A percentile compares a stretch with the other conserved stretches of the same genome.
Evolutionary conservation across 768 basidiomycete species (phyloP).

Genomic region (Lyophyllum decastes): DNA sequence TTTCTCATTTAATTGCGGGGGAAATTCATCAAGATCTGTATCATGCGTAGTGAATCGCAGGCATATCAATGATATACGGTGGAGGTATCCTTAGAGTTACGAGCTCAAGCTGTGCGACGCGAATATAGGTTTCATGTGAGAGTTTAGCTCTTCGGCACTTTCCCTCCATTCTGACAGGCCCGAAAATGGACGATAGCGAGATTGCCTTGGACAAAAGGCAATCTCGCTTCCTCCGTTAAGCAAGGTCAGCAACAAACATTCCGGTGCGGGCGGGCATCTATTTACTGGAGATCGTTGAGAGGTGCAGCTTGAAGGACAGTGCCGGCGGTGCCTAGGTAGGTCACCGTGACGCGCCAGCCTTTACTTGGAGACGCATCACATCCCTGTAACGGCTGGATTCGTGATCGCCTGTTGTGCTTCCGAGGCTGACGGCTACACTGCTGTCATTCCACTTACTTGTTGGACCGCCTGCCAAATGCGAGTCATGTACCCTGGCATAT

Average conservation of each 20-base stretch:
- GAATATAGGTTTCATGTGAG: constrained; percentile 5
- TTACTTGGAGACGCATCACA: neutral
- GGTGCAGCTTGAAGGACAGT: neutral
- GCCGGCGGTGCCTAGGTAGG: neutral
- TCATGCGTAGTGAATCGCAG: neutral
- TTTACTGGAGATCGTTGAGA: neutral
- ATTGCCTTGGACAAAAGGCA: neutral
- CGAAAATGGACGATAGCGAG: neutral
- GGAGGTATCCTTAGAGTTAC: neutral
- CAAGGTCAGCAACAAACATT: neutral
- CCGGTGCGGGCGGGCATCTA: constrained; percentile 6
- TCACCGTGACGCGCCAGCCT: neutral
- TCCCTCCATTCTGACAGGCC: neutral
- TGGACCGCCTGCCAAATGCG: constrained; percentile 4
- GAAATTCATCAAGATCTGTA: neutral
- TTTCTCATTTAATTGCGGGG: neutral
- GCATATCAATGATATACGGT: constrained; percentile 3
- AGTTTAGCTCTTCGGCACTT: neutral
- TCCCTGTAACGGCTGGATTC: neutral
- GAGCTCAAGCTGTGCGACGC: constrained; percentile 2
- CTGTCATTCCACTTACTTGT: constrained; percentile 4
- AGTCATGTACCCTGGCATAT: constrained; percentile 4
- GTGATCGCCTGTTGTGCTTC: neutral
- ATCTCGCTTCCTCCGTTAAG: constrained; percentile 2
- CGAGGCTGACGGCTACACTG: constrained; percentile 8